Evolutionary conservation across 2,329 filamentous ascomycete genomes (phyloP), one percentile per base, ranked within the genome.

Genomic region (Fusarium liriodendri): DNA sequence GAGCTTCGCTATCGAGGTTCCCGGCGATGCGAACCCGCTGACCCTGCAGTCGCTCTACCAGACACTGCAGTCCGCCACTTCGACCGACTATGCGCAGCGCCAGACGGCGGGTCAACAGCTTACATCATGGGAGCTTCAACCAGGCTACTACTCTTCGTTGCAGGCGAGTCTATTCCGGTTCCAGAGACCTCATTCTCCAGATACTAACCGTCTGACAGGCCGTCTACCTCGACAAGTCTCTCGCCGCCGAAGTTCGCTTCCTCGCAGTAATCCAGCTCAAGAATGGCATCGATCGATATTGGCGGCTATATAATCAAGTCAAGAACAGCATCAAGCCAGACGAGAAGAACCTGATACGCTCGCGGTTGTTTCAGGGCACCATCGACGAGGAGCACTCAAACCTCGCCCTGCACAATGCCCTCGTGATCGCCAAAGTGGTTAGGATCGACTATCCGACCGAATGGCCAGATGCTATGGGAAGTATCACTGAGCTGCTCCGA

Each of bases 261-360:
- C 91, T 98, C 13, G 94, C 96, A 64, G 91, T 98, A 67, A 98
- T 98, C 76, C 94, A 98, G 80, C 88, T 99, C 63, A 98, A 98
- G 82, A 98, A 98, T 82, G 97, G 95, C 64, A 95, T 98, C 82
- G 96, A 98, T 81, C 95, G 93, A 80, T 95, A 95, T 83, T 99
- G 97, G 97, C 90, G 97, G 16, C 76, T 84, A n/a, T 80, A 94
- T 88, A 80, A 84, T 37, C 76, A 83, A 66, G 60, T 81, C 32
- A 87, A 85, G 80, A 94, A 93, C 37, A 91, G 94, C 59, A 89
- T 93, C 66, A 91, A 92, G 80, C 89, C 90, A 32, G 89, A 93
- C 22, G 94, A 98, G 80, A 98, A 97, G 82, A 85, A 88, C 11
- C 80, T 89, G 40, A 97, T 99, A 63, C 91, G 96, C 59, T 89